Percentiles rank a stretch among this genome's conserved stretches.
Conservation (phyloP, 129 eudicot genomes). For the Rutidosis leptorrhynchoides region DNA sequence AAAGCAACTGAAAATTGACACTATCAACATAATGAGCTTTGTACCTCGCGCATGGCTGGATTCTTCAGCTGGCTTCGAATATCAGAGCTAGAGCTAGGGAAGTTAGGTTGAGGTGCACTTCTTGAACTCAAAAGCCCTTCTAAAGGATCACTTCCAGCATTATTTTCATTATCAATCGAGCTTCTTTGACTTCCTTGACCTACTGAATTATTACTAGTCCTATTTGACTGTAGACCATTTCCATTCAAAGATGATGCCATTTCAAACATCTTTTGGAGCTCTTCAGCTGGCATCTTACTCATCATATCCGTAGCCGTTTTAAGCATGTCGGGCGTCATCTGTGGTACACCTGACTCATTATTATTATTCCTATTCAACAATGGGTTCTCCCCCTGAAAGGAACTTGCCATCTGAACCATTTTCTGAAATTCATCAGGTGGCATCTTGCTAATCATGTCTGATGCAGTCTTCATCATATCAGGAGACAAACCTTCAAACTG, state of each 20-base stretch:
- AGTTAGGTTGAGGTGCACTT: slow-evolving; percentile 47
- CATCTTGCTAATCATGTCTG: slow-evolving; percentile 74
- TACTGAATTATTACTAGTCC: slow-evolving; percentile 32
- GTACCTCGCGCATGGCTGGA: slow-evolving; percentile 95
- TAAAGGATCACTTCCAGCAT: slow-evolving; percentile 52
- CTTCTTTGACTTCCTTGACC: slow-evolving; percentile 33
- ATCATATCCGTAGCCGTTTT: slow-evolving; percentile 87
- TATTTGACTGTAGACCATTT: slow-evolving; percentile 28
- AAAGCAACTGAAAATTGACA: background rate
- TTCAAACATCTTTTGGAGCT: slow-evolving; percentile 76
- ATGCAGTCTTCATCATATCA: slow-evolving; percentile 84
- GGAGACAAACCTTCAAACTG: slow-evolving; percentile 60
- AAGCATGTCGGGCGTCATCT: slow-evolving; percentile 73
- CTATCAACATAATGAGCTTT: background rate
- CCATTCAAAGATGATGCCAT: slow-evolving; percentile 79
- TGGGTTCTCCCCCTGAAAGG: slow-evolving; percentile 68
- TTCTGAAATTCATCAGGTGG: slow-evolving; percentile 89
- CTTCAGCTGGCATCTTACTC: slow-evolving; percentile 86
- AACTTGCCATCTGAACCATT: slow-evolving; percentile 76
- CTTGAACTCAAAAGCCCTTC: slow-evolving; percentile 39
- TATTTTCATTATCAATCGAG: slow-evolving; percentile 29
- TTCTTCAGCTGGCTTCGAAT: slow-evolving; percentile 79
- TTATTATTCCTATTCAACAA: slow-evolving; percentile 31
- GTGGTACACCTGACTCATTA: slow-evolving; percentile 56
- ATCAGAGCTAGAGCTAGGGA: slow-evolving; percentile 57